Evolutionary conservation across 495 filamentous ascomycete genomes (phyloP).

Genomic region (Annulohypoxylon nitens): DNA sequence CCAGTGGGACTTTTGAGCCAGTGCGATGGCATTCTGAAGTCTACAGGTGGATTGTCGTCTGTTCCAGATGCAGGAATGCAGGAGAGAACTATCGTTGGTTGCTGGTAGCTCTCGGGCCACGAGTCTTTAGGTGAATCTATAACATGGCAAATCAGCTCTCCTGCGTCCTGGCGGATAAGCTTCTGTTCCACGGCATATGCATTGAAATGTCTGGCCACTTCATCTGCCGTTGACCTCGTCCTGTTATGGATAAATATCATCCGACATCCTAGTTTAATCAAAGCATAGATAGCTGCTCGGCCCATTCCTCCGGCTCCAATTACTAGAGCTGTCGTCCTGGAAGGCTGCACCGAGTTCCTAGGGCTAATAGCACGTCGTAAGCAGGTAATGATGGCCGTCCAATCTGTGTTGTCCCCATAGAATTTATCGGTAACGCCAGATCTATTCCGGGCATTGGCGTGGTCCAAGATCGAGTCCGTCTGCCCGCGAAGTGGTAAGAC

Average conservation of each 20-base stretch:
- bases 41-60: conserved; percentile 72
- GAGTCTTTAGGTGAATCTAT: conserved; percentile 68
- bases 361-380: conserved; percentile 82
- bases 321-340: conserved; percentile 75
- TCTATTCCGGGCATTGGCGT: conserved; percentile 74
- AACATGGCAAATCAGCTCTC: conserved; percentile 69
- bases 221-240: conserved; percentile 70
- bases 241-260: conserved; percentile 85
- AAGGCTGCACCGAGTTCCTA: conserved; percentile 78
- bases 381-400: conserved; percentile 77
- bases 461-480: conserved; percentile 70
- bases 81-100: conserved; percentile 80
- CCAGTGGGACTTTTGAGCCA: conserved; percentile 84
- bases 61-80: conserved; percentile 79
- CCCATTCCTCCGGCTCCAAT: conserved; percentile 88
- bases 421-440: conserved; percentile 74
- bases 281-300: conserved; percentile 80
- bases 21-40: conserved; percentile 79
- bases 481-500: conserved; percentile 78
- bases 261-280: conserved; percentile 81
- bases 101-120: conserved; percentile 74
- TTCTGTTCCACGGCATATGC: conserved; percentile 54
- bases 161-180: conserved; percentile 58
- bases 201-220: conserved; percentile 81
- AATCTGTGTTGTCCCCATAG: conserved; percentile 89